Evolutionary conservation across 352 stramenopile species (phyloP).

Genomic region (Phytophthora multivora): DNA sequence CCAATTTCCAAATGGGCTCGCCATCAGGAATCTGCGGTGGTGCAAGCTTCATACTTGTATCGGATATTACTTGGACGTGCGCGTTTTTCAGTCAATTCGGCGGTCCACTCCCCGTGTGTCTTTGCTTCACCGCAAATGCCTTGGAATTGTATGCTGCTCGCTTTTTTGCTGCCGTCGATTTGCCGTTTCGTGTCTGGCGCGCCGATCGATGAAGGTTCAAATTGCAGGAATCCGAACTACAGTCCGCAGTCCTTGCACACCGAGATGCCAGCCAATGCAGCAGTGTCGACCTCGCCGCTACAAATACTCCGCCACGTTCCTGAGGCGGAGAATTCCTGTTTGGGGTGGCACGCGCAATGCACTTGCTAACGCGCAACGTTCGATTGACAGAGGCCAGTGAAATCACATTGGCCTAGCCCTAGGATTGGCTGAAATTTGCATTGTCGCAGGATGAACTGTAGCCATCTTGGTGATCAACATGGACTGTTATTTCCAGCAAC

Average conservation of each 20-base stretch:
- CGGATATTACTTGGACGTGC: neutral
- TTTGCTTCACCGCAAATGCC: constrained; percentile 21
- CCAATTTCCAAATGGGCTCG: constrained; percentile 39
- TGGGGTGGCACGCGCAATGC: neutral
- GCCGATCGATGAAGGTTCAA: neutral
- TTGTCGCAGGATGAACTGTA: constrained; percentile 8
- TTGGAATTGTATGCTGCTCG: constrained; percentile 20
- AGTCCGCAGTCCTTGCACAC: neutral
- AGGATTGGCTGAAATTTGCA: constrained; percentile 20
- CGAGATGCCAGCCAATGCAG: neutral
- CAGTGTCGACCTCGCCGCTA: neutral
- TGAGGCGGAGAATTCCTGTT: constrained; percentile 4
- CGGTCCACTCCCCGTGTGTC: constrained; percentile 21
- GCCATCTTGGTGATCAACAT: constrained; percentile 16
- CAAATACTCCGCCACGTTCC: neutral
- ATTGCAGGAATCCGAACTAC: neutral
- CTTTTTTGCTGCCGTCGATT: constrained; percentile 26
- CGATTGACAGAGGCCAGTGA: constrained; percentile 10
- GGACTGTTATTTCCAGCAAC: no score
- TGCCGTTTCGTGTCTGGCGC: constrained; percentile 16
- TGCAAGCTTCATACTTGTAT: constrained; percentile 7
- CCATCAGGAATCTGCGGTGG: constrained; percentile 3
- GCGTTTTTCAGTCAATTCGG: constrained; percentile 20
- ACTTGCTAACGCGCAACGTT: constrained; percentile 17
- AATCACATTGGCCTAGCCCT: neutral